Evolutionary conservation across 257 asterid species (phyloP), one percentile per base, ranked within the genome.

Genomic region (Plantago ovata): DNA sequence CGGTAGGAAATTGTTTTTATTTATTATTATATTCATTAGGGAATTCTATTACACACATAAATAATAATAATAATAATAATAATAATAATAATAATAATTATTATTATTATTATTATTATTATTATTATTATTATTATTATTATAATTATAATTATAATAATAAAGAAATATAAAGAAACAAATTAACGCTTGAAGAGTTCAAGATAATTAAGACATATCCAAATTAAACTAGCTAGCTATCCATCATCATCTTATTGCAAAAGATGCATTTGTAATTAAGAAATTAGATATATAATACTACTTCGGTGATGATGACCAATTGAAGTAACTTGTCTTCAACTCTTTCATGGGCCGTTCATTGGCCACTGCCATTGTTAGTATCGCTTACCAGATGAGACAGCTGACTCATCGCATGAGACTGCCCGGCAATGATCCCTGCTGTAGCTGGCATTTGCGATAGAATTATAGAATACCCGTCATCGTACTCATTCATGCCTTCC

Each of bases 381-480:
- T 58, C 43, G 46, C 8, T 23, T 15, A 72, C 61, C 67, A 74
- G 48, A 67, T 69, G 84, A 10, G 82, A 69, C 38, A 84, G 66
- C 6, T 75, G 45, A 20, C 12, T 62, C 86, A 87, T 82, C 65
- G 82, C 87, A 33, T 67, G 86, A 3, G 96, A 77, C 18, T 88
- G 95, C 1, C 66, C 53, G 0, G 85, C 66, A 22, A 88, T 77
- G 67, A 88, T 49, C 42, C 58, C 65, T 19, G 84, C 75, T 13
- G 86, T 89, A 0, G 97, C 72, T 3, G 86, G 89, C 58, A 13
- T 62, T 12, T 73, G 66, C 1, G 84, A 65, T 38, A 89, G 64
- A 19, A 81, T 58, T 38, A 89, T 81, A 7, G 69, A 64, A 42
- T 84, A 89, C 0, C 97, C 94, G 47, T 86, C 97, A 6, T 71